A percentile compares a stretch with the other conserved stretches of the same genome.
Evolutionary conservation across 2,329 filamentous ascomycete species (phyloP).

Genomic region (Coniochaeta sp.): DNA sequence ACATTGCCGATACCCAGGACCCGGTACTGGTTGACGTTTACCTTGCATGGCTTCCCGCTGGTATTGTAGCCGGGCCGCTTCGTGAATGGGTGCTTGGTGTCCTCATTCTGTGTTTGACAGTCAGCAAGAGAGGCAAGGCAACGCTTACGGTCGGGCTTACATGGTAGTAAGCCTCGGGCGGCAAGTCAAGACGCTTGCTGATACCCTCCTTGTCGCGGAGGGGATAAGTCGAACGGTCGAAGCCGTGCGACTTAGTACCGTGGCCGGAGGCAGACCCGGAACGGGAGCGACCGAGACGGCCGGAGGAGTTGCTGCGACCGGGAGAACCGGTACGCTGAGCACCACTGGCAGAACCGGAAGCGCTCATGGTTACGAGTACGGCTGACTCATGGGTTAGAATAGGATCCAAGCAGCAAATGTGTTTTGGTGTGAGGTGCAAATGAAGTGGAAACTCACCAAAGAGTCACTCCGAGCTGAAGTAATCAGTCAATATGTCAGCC

Average conservation of each 20-base stretch:
- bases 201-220: conserved; percentile 22
- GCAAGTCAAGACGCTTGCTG: conserved; percentile 47
- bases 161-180: conserved; percentile 45
- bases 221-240: conserved; percentile 32
- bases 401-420: background rate
- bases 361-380: background rate
- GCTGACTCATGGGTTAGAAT: background rate
- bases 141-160: conserved; percentile 20
- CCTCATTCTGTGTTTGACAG: background rate
- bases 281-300: conserved; percentile 1
- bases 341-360: background rate
- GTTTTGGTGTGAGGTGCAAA: background rate
- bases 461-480: background rate
- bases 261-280: conserved; percentile 2
- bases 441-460: background rate
- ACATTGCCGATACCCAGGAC: conserved; percentile 52
- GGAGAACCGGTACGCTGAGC: background rate
- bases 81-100: conserved; percentile 21
- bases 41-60: conserved; percentile 42
- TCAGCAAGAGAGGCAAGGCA: background rate
- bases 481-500: background rate
- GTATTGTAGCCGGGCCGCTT: conserved; percentile 49
- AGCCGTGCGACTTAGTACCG: conserved; percentile 18
- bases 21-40: conserved; percentile 69
- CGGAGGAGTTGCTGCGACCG: background rate